Conservation (phyloP, 495 filamentous ascomycete species). For the Penicillium tannophilum region DNA sequence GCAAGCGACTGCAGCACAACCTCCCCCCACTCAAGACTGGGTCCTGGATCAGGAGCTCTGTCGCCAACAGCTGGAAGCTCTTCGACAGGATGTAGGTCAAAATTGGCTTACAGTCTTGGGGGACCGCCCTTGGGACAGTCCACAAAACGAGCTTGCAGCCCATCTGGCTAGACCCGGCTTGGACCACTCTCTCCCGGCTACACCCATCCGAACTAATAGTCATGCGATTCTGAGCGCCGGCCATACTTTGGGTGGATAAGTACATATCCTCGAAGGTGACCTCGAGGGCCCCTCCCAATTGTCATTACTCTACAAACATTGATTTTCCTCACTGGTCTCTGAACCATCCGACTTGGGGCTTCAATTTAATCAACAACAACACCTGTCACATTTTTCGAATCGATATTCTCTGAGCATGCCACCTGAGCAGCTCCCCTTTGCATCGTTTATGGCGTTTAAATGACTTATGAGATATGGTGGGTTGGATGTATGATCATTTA, state of each 20-base stretch:
- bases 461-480: slow-evolving; percentile 44
- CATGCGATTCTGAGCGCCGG: slow-evolving; percentile 57
- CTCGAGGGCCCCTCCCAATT: neutral
- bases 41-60: slow-evolving; percentile 76
- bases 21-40: slow-evolving; percentile 52
- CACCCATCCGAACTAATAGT: slow-evolving; percentile 42
- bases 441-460: slow-evolving; percentile 49
- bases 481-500: slow-evolving; percentile 53
- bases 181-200: slow-evolving; percentile 40
- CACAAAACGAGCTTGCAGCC: slow-evolving; percentile 31
- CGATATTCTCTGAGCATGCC: slow-evolving; percentile 7
- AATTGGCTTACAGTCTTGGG: slow-evolving; percentile 83
- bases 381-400: neutral
- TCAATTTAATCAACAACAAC: neutral
- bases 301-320: neutral
- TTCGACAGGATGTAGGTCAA: slow-evolving; percentile 80
- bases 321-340: neutral
- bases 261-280: neutral
- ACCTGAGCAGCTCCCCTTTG: slow-evolving; percentile 16
- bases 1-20: slow-evolving; percentile 18
- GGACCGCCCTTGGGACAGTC: slow-evolving; percentile 67
- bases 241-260: slow-evolving; percentile 45
- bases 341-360: neutral
- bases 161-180: slow-evolving; percentile 36
- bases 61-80: slow-evolving; percentile 78